Conservation (phyloP, 2,329 filamentous ascomycete genomes). For the Leptographium galeiforme region DNA sequence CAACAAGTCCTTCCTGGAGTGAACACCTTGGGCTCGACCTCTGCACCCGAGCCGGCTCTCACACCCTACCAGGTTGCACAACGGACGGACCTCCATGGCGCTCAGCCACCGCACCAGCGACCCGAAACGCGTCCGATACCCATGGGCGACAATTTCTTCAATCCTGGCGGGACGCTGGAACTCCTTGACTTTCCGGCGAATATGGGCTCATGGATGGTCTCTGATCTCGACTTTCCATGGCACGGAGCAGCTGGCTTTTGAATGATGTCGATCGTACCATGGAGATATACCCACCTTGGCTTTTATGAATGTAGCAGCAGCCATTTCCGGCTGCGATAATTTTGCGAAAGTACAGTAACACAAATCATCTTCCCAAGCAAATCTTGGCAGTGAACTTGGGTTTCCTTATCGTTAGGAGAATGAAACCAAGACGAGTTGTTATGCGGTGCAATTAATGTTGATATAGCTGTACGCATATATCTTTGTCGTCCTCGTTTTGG, state of each 20-base stretch:
- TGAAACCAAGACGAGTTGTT: too few species aligned
- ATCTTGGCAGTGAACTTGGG: too few species aligned
- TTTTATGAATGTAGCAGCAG: too few species aligned
- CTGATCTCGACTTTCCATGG: slow-evolving; percentile 1
- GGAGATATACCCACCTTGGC: too few species aligned
- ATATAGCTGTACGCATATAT: too few species aligned
- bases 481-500: too few species aligned
- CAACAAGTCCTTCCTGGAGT: not conserved
- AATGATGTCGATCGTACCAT: not conserved
- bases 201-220: not conserved
- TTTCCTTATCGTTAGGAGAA: too few species aligned
- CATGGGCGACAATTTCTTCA: not conserved
- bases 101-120: not conserved
- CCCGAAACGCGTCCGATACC: not conserved
- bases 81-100: not conserved
- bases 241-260: not conserved
- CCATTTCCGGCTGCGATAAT: too few species aligned
- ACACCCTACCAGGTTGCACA: not conserved
- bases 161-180: not conserved
- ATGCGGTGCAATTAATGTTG: too few species aligned
- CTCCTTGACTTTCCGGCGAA: not conserved
- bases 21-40: not conserved
- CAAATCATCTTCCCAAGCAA: too few species aligned
- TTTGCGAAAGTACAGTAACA: too few species aligned
- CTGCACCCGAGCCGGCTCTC: not conserved